Base-by-base conservation (phyloP, 805 yeast species). In the Wickerhamiella shivajii region DNA sequence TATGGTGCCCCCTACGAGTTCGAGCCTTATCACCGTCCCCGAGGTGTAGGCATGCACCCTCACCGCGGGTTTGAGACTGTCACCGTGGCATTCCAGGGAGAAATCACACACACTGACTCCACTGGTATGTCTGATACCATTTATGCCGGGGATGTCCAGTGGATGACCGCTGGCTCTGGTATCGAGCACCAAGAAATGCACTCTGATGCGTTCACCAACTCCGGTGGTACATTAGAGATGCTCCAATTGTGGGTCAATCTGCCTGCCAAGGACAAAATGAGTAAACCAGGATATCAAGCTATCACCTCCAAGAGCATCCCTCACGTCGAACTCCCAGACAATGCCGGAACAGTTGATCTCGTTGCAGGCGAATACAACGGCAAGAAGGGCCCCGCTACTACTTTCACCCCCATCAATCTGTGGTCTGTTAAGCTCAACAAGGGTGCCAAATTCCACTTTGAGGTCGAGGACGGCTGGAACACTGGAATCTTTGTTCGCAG, bases 81-180 rank as follows among this genome's bases (percentile, higher is more conserved):
- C 38, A 75, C 85, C 1, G 64, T 73, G 41, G 56, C 77, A 35
- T 55, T 69, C 39, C 60, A 67, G 34, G 85, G 85, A 26, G 67
- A 65, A 42, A 55, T 77, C 53, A 77, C 79, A 4, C 90, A 77
- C 51, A 84, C 77, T 49, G 94, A 83, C 52, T 80, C 81, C 56
- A 77, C 90, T 3, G 93, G 93, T 1, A 61, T 76, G 11, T 63
- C 66, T 32, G 93, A 93, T 34, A 63, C 80, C 18, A 57, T 83
- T 34, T 64, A 69, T 40, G 70, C 80, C 6, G 93, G 93, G 35
- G 93, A 81, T 52, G 59, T 81, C 43, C 94, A 81, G 55, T 80
- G 81, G 54, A 81, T 81, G 93, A 81, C 93, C 23, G 93, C 93
- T 5, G 93, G 93, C 38, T 69, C 67, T 46, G 94, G 90, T 34